These are phyloP conservation scores for Pilasporangium apinafurcum DNA, from an alignment of 352 stramenopile genomes.

Conservation along the genomic window DNA sequence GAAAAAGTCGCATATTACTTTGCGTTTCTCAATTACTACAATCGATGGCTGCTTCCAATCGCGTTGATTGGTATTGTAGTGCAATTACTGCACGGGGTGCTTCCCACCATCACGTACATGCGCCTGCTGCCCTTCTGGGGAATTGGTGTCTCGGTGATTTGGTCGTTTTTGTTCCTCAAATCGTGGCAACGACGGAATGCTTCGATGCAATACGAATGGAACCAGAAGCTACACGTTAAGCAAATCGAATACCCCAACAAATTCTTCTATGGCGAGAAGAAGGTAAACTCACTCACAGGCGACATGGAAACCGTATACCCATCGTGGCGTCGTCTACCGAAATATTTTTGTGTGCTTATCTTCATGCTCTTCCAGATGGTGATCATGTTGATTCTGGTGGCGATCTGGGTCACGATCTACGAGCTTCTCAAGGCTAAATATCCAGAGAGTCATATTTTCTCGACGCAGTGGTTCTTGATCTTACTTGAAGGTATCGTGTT, in stretches of 20 bases:
- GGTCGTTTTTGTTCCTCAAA: slow-evolving; percentile 81
- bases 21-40: slow-evolving; percentile 83
- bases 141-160: slow-evolving; percentile 70
- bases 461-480: slow-evolving; percentile 80
- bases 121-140: slow-evolving; percentile 77
- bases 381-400: slow-evolving; percentile 86
- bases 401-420: slow-evolving; percentile 83
- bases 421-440: slow-evolving; percentile 85
- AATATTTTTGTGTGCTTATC: slow-evolving; percentile 66
- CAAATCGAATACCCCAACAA: slow-evolving; percentile 86
- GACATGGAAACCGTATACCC: slow-evolving; percentile 65
- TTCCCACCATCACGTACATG: slow-evolving; percentile 72
- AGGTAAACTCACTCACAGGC: slow-evolving; percentile 70
- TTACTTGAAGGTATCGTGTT: slow-evolving; percentile 79
- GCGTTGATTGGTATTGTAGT: slow-evolving; percentile 59
- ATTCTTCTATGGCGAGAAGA: slow-evolving; percentile 55
- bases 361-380: slow-evolving; percentile 81
- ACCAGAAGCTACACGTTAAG: slow-evolving; percentile 72
- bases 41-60: slow-evolving; percentile 64
- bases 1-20: slow-evolving; percentile 88
- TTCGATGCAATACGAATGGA: slow-evolving; percentile 78
- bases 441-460: slow-evolving; percentile 68
- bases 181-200: slow-evolving; percentile 77
- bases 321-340: slow-evolving; percentile 58
- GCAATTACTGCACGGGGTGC: slow-evolving; percentile 37